Percentiles rank a stretch among this genome's conserved stretches.
These are phyloP conservation scores for Populus alba DNA, from an alignment of 345 rosid genomes.

Conservation along the genomic window DNA sequence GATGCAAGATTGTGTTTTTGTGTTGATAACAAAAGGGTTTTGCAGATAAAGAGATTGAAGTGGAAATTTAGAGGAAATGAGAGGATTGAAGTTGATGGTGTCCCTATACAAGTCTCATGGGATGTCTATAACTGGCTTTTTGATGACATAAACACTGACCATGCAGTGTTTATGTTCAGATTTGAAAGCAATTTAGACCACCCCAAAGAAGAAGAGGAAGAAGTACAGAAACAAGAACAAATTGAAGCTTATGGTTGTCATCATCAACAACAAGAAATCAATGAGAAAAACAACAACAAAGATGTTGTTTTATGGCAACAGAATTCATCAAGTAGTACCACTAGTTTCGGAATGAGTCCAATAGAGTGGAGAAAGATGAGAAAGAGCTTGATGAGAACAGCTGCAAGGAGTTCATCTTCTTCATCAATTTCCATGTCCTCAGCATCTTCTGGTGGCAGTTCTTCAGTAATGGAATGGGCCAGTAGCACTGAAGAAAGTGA, in stretches of 20 bases:
- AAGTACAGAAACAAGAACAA: slow-evolving; percentile 12
- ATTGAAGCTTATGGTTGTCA: not conserved
- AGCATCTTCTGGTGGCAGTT: slow-evolving; percentile 72
- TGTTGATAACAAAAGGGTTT: slow-evolving; percentile 55
- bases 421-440: slow-evolving; percentile 88
- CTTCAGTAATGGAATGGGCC: slow-evolving; percentile 95
- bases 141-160: slow-evolving; percentile 44
- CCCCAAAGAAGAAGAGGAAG: slow-evolving; percentile 18
- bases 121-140: slow-evolving; percentile 92
- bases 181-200: slow-evolving; percentile 50
- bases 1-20: slow-evolving; percentile 61
- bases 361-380: slow-evolving; percentile 80
- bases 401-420: slow-evolving; percentile 66
- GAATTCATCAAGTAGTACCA: slow-evolving; percentile 15
- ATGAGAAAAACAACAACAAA: slow-evolving; percentile 2
- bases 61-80: slow-evolving; percentile 98
- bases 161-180: slow-evolving; percentile 81
- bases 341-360: slow-evolving; percentile 49
- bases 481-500: slow-evolving; percentile 67
- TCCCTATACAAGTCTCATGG: slow-evolving; percentile 76
- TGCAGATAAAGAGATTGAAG: slow-evolving; percentile 65
- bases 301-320: slow-evolving; percentile 42
- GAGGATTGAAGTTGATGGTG: slow-evolving; percentile 71
- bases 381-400: slow-evolving; percentile 56
- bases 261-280: not conserved